Percentiles rank a stretch among this genome's conserved stretches.
phyloP scores from a whole-genome alignment of 805 yeast genomes.

The Ogataea ganodermae region DNA sequence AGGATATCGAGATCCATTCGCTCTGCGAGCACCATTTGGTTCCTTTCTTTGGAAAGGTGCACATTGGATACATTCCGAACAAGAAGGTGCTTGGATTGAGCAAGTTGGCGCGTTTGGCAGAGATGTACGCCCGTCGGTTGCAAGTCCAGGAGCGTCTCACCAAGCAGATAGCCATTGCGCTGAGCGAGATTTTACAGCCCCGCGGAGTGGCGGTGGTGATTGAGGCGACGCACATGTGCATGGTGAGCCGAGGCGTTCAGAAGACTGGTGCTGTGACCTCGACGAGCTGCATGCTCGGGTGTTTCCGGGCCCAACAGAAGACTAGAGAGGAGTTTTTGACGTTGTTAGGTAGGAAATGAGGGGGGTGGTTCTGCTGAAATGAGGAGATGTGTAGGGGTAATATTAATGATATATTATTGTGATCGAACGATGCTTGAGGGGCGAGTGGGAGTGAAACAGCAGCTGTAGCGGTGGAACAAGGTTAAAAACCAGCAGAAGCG shows the following conservation, averaged over 20 bases:
- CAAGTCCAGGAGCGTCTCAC: slow-evolving; percentile 98
- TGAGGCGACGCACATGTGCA: slow-evolving; percentile 98
- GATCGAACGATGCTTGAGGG: too few relatives aligned
- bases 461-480: too few relatives aligned
- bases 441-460: too few relatives aligned
- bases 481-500: too few relatives aligned
- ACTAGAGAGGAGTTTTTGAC: slow-evolving; percentile 95
- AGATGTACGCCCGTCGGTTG: slow-evolving; percentile 91
- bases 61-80: slow-evolving; percentile 96
- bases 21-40: slow-evolving; percentile 97
- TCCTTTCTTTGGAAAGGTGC: slow-evolving; percentile 96
- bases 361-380: too few relatives aligned
- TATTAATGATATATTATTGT: background rate
- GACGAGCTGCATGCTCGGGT: slow-evolving; percentile 96
- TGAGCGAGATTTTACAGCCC: slow-evolving; percentile 87
- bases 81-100: slow-evolving; percentile 89
- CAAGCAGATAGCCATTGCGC: slow-evolving; percentile 95
- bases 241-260: slow-evolving; percentile 98
- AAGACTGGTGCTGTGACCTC: slow-evolving; percentile 92
- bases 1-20: slow-evolving; percentile 89
- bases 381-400: background rate
- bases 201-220: slow-evolving; percentile 98
- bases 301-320: slow-evolving; percentile 89
- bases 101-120: slow-evolving; percentile 93
- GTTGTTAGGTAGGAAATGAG: slow-evolving; percentile 56